These are phyloP conservation scores for Epichloe sylvatica DNA, from an alignment of 2,329 filamentous ascomycete species.

Conservation along the genomic window DNA sequence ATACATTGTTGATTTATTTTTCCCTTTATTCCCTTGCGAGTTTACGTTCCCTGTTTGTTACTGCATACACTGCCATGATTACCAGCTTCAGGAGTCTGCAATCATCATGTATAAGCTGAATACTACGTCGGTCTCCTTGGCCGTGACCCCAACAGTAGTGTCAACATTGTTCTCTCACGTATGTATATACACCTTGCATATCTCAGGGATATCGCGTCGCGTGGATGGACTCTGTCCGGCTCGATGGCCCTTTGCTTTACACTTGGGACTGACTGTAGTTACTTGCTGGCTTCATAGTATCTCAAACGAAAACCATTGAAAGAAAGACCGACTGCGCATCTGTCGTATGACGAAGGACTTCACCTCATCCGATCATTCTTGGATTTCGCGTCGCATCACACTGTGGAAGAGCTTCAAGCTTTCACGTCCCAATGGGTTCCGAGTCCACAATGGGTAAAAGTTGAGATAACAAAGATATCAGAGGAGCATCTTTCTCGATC, in stretches of 20 bases:
- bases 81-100: not conserved
- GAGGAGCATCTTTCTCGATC: constrained; percentile 49
- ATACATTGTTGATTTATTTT: no score
- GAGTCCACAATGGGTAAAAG: constrained; percentile 73
- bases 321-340: constrained; percentile 73
- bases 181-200: constrained; percentile 19
- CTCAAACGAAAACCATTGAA: constrained; percentile 61
- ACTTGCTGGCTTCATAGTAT: constrained; percentile 41
- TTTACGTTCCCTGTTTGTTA: not conserved
- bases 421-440: constrained; percentile 91
- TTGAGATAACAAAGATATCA: constrained; percentile 54
- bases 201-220: not conserved
- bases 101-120: constrained; percentile 44
- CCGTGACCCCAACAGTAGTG: constrained; percentile 76
- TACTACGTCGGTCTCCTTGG: constrained; percentile 67
- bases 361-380: constrained; percentile 79
- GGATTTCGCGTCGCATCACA: constrained; percentile 70
- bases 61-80: not conserved
- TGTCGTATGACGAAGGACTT: constrained; percentile 89
- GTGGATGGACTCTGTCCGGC: not conserved
- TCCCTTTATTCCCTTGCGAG: not conserved
- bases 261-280: not conserved
- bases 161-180: constrained; percentile 80
- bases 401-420: constrained; percentile 81
- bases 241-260: not conserved